A percentile compares a stretch with the other conserved stretches of the same genome.
These are phyloP conservation scores for Pyrenochaeta sp. DNA, from an alignment of 2,329 filamentous ascomycete species.

Conservation along the genomic window DNA sequence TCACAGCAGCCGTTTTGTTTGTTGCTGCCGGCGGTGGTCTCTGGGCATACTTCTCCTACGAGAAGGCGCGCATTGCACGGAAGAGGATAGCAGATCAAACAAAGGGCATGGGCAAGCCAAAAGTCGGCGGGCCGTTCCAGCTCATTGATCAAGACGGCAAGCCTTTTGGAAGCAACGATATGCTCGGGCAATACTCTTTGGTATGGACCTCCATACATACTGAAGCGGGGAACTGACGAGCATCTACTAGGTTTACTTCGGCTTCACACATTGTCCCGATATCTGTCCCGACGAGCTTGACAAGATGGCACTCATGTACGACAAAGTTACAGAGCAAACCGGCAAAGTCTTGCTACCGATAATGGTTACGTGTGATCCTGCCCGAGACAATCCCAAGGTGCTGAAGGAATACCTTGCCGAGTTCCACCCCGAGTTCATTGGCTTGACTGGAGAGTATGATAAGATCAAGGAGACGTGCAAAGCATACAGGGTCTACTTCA, in stretches of 20 bases:
- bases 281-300: slow-evolving; percentile 99
- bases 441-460: slow-evolving; percentile 91
- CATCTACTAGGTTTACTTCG: slow-evolving; percentile 82
- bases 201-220: slow-evolving; percentile 52
- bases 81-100: slow-evolving; percentile 88
- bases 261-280: slow-evolving; percentile 97
- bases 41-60: slow-evolving; percentile 89
- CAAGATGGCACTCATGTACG: slow-evolving; percentile 97
- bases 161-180: slow-evolving; percentile 76
- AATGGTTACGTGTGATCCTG: slow-evolving; percentile 96
- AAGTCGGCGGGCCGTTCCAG: slow-evolving; percentile 88
- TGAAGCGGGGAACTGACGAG: slow-evolving; percentile 7
- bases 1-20: slow-evolving; percentile 88
- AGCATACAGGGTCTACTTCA: slow-evolving; percentile 96
- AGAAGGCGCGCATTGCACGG: slow-evolving; percentile 90
- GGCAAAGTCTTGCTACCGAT: slow-evolving; percentile 72
- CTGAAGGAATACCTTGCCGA: slow-evolving; percentile 86
- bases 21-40: slow-evolving; percentile 77
- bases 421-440: slow-evolving; percentile 86
- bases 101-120: slow-evolving; percentile 90
- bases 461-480: slow-evolving; percentile 95
- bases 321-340: slow-evolving; percentile 63
- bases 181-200: slow-evolving; percentile 86
- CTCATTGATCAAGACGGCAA: slow-evolving; percentile 83
- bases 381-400: slow-evolving; percentile 84